Evolutionary conservation across 129 eudicot species (phyloP), one percentile per base, ranked within the genome.

Genomic region (Chrysanthemum makinoi): DNA sequence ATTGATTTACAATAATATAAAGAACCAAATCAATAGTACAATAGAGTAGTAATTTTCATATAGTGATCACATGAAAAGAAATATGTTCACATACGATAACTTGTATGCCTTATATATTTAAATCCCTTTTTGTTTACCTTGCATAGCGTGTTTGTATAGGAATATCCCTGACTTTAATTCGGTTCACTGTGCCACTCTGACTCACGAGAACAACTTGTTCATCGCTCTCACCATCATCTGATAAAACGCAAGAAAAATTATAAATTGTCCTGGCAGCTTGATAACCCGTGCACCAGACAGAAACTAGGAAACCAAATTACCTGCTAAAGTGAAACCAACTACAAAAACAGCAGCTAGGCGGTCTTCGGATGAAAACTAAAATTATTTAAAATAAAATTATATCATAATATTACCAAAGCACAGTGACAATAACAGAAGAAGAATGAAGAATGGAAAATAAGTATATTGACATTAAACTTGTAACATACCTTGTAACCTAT

Each of bases 221-320:
- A 78, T 94, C 97, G 62, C 99, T 94, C 81, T 90, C 99, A 66
- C 97, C 96, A 69, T 94, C 96, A 53, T 90, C 99, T 94, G 86
- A 39, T 54, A 77, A 43, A 30, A 46, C 54, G 15, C 22, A 55
- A 62, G 10, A 56, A 20, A 3, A 0, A 26, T 19, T 15, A 48
- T 17, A 30, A 51, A 16, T 39, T 8, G 8, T 53, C 33, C 39
- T 35, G 48, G 39, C 51, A 48, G 14, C 14, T 49, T 68, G 10
- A 54, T 2, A 53, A 47, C 24, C 26, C 14, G 20, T 33, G 47
- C 13, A 10, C 60, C 11, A 15, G 8, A 46, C 30, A 55, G 7
- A 26, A 75, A 64, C 66, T 35, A 52, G 49, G 19, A 47, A 68
- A 62, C 54, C 26, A 33, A 24, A 20, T 62, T 85, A 94, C 99